Percentiles rank a stretch among this genome's conserved stretches.
Conservation (phyloP, 2,329 filamentous ascomycete genomes). For the Alternaria consortialis region DNA sequence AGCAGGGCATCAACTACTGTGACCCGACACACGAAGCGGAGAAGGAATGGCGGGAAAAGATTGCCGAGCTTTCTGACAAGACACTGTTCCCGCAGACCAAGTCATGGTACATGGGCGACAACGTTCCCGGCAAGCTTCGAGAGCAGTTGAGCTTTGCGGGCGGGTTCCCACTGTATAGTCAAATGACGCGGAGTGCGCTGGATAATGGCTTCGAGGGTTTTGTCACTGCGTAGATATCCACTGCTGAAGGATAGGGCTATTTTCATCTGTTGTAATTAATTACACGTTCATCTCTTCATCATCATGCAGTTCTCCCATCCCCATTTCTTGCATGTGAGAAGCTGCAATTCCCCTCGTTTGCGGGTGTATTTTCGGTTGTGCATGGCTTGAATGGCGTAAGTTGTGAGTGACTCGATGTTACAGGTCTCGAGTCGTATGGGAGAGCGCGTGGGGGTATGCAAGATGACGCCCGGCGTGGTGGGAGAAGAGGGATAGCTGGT, state of each 20-base stretch:
- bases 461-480: neutral
- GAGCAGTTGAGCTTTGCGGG: slow-evolving; percentile 58
- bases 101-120: slow-evolving; percentile 57
- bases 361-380: neutral
- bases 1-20: slow-evolving; percentile 51
- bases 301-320: neutral
- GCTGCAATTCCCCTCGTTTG: neutral
- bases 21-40: slow-evolving; percentile 55
- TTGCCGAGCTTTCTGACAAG: slow-evolving; percentile 53
- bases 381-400: neutral
- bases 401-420: neutral
- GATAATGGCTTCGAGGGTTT: slow-evolving; percentile 50
- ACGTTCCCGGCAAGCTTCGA: slow-evolving; percentile 57
- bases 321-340: neutral
- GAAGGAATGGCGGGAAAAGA: slow-evolving; percentile 53
- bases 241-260: neutral
- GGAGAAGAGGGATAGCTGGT: neutral
- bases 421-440: neutral
- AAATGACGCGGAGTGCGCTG: slow-evolving; percentile 51
- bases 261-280: neutral
- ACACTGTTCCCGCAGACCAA: slow-evolving; percentile 54
- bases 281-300: neutral
- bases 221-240: slow-evolving; percentile 35
- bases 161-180: slow-evolving; percentile 53
- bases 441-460: neutral